phyloP scores from a whole-genome alignment of 345 rosid genomes.

The Lepidium didymum region DNA sequence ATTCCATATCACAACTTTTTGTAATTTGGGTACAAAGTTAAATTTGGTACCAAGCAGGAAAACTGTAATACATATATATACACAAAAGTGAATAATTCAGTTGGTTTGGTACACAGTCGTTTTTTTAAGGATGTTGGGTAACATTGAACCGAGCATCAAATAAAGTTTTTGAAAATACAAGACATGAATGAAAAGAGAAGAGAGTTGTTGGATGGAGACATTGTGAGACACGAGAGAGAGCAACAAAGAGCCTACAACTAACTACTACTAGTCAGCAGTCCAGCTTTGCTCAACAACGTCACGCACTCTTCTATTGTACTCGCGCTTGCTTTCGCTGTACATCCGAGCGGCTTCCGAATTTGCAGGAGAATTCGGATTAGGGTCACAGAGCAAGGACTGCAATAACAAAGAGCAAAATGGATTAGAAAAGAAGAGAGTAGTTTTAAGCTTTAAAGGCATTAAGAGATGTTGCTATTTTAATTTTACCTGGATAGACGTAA shows the following conservation, averaged over 20 bases:
- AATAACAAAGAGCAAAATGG: neutral
- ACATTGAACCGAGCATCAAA: slow-evolving; percentile 20
- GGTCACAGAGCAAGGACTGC: slow-evolving; percentile 76
- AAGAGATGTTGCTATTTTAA: neutral
- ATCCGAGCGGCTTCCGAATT: slow-evolving; percentile 79
- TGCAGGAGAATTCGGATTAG: slow-evolving; percentile 84
- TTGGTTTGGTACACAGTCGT: slow-evolving; percentile 13
- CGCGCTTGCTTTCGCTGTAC: slow-evolving; percentile 74
- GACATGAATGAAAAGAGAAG: slow-evolving; percentile 16
- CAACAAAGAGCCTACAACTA: slow-evolving; percentile 19
- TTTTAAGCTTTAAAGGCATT: neutral
- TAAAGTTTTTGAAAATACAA: slow-evolving; percentile 14
- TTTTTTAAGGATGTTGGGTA: slow-evolving; percentile 7
- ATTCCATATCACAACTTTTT: neutral
- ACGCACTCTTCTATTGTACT: slow-evolving; percentile 67
- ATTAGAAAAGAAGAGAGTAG: neutral
- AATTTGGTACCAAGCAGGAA: neutral
- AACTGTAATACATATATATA: slow-evolving; percentile 13
- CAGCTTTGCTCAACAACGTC: slow-evolving; percentile 75
- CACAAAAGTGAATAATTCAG: slow-evolving; percentile 11
- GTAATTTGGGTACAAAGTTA: neutral
- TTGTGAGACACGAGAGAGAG: slow-evolving; percentile 1
- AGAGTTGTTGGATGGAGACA: slow-evolving; percentile 18
- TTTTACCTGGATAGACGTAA: slow-evolving; percentile 85
- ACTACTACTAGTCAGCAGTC: slow-evolving; percentile 54